Base-by-base conservation (phyloP, 331 rosid genomes). In the Spiraea crenata region DNA sequence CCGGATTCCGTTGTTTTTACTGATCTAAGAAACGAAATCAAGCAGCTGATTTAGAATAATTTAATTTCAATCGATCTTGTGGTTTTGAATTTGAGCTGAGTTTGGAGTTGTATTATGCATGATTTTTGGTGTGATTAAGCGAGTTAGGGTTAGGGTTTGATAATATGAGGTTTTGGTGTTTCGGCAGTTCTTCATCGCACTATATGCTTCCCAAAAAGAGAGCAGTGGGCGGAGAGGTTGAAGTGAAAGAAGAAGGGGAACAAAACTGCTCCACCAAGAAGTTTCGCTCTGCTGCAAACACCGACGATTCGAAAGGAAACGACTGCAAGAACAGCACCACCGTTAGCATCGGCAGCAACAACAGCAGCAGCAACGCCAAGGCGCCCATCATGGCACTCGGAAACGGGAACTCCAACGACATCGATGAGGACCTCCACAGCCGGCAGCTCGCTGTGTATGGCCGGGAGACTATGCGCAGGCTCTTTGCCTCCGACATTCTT, bases 131-230 rank as follows among this genome's bases (percentile, higher is more conserved):
- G 34, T 2, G 4, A 7, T 59, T 37, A 19, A 25, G 9, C 9
- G 20, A 31, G 4, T 17, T 6, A 41, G 65, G 6, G 65, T 48
- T 42, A 57, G 74, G 74, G 58, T 52, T 76, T 61, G 40, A 46
- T 10, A 39, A 66, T 60, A 11, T 66, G 74, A 57, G 62, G 13
- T 65, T 59, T 7, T 37, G 46, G 59, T 42, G 57, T 64, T 39
- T 45, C 45, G 55, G 78, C 74, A 78, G 82, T 39, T 78, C 74
- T 39, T 78, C 74, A 78, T 54, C 42, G 74, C 74, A 57, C 82
- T 79, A 59, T 79, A 79, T 79, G 82, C 82, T 73, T 79, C 82
- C 82, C 60, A 73, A 75, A 68, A 73, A 79, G 79, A 79, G 82
- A 73, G 71, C 59, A 42, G 71, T 25, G 71, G 82, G 71, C 61